phyloP scores from a whole-genome alignment of 805 yeast species.

The Cyberlindnera petersonii region DNA sequence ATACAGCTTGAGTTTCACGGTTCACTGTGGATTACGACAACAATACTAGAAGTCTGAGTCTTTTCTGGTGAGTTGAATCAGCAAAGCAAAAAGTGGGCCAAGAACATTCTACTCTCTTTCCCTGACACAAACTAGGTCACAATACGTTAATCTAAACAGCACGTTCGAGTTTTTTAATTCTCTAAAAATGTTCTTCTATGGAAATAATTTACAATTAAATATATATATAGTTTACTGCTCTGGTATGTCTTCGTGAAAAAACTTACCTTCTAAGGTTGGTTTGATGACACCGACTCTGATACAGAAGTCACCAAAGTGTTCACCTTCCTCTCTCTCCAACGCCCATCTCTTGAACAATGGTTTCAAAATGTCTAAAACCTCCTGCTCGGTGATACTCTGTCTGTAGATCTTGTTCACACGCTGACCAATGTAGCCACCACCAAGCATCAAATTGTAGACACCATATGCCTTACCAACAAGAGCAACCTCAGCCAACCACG shows the following conservation, averaged over 20 bases:
- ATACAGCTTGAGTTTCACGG: no score
- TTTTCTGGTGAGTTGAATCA: no score
- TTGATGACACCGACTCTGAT: slow-evolving; percentile 83
- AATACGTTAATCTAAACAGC: no score
- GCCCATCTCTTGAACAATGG: slow-evolving; percentile 95
- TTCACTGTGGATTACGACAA: no score
- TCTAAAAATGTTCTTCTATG: no score
- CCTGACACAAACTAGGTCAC: no score
- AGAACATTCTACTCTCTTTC: no score
- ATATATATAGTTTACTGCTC: slow-evolving; percentile 34
- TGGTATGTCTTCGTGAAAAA: slow-evolving; percentile 90
- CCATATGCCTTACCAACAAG: slow-evolving; percentile 93
- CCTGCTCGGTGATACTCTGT: slow-evolving; percentile 86
- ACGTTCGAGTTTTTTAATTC: no score
- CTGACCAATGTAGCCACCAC: slow-evolving; percentile 94
- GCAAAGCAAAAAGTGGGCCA: no score
- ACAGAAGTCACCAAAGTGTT: slow-evolving; percentile 92
- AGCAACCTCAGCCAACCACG: slow-evolving; percentile 96
- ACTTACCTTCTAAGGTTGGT: slow-evolving; percentile 86
- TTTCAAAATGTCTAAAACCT: slow-evolving; percentile 68
- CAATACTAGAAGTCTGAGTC: no score
- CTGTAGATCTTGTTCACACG: slow-evolving; percentile 86
- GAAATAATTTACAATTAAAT: background rate
- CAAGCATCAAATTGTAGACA: slow-evolving; percentile 88
- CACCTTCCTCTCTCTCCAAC: slow-evolving; percentile 83